Conservation (phyloP, 2,329 filamentous ascomycete genomes). For the Geosmithia morbida region DNA sequence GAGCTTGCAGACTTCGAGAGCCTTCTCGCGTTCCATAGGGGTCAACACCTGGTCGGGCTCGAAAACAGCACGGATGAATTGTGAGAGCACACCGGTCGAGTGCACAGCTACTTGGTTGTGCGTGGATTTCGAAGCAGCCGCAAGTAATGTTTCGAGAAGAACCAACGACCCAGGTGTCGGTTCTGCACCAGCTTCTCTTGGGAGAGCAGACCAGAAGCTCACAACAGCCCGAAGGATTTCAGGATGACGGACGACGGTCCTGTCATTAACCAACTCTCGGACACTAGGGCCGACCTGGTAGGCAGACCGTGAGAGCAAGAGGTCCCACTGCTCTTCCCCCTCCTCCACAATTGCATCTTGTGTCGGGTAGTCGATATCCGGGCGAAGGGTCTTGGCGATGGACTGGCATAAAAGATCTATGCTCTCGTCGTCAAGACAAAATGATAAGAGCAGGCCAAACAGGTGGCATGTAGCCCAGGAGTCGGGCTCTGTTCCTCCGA, state of each 20-base stretch:
- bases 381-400: constrained; percentile 20
- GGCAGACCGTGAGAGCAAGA: constrained; percentile 19
- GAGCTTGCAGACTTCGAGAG: constrained; percentile 52
- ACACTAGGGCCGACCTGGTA: constrained; percentile 25
- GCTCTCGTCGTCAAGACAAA: constrained; percentile 65
- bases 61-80: constrained; percentile 50
- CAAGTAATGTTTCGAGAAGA: constrained; percentile 48
- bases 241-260: constrained; percentile 40
- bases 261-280: constrained; percentile 31
- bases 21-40: constrained; percentile 38
- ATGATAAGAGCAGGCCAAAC: constrained; percentile 70
- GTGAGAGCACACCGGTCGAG: constrained; percentile 53
- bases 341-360: constrained; percentile 14
- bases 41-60: constrained; percentile 32
- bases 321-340: constrained; percentile 21
- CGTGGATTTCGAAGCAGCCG: constrained; percentile 44
- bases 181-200: constrained; percentile 25
- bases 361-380: constrained; percentile 8
- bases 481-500: constrained; percentile 52
- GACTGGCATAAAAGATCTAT: constrained; percentile 54
- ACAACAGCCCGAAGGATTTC: constrained; percentile 49
- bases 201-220: constrained; percentile 49
- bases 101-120: constrained; percentile 61
- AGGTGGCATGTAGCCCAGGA: constrained; percentile 55
- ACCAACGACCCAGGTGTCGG: constrained; percentile 44